phyloP scores from a whole-genome alignment of 306 rosid genomes.

The Medicago ruthenica region DNA sequence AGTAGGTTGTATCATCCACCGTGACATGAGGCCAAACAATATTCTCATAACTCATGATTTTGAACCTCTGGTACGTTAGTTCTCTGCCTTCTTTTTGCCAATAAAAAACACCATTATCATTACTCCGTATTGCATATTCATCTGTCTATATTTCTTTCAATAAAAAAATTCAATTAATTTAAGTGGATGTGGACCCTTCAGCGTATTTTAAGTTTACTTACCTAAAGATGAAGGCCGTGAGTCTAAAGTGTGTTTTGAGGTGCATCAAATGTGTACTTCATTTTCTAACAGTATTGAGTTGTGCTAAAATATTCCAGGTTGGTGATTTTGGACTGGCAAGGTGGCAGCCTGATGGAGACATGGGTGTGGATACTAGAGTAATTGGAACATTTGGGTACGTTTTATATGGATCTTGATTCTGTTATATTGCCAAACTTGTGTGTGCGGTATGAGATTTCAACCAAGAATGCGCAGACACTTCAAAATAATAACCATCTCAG shows the following conservation, averaged over 20 bases:
- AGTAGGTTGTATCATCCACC: constrained; percentile 99
- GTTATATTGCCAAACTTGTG: constrained; percentile 8
- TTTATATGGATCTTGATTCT: constrained; percentile 12
- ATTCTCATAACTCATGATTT: constrained; percentile 99
- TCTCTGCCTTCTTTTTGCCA: neutral
- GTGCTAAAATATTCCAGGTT: constrained; percentile 62
- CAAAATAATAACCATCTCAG: neutral
- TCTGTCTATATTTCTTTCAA: neutral
- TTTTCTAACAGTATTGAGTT: constrained; percentile 29
- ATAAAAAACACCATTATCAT: constrained; percentile 9
- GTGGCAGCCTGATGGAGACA: constrained; percentile 99
- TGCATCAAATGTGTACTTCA: constrained; percentile 34
- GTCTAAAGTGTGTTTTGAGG: neutral
- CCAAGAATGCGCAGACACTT: neutral
- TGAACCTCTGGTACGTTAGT: constrained; percentile 80
- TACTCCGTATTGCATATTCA: constrained; percentile 9
- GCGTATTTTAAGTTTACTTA: no score
- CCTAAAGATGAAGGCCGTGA: no score
- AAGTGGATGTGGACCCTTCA: no score
- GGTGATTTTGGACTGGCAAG: constrained; percentile 99
- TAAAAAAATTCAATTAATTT: no score
- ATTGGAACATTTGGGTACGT: constrained; percentile 97
- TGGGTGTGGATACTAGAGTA: constrained; percentile 94
- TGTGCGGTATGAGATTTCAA: constrained; percentile 30
- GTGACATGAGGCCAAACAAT: constrained; percentile 99